A percentile compares a stretch with the other conserved stretches of the same genome.
Evolutionary conservation across 148 eudicot genomes (phyloP).

Genomic region (Vaccinium vitisidaea): DNA sequence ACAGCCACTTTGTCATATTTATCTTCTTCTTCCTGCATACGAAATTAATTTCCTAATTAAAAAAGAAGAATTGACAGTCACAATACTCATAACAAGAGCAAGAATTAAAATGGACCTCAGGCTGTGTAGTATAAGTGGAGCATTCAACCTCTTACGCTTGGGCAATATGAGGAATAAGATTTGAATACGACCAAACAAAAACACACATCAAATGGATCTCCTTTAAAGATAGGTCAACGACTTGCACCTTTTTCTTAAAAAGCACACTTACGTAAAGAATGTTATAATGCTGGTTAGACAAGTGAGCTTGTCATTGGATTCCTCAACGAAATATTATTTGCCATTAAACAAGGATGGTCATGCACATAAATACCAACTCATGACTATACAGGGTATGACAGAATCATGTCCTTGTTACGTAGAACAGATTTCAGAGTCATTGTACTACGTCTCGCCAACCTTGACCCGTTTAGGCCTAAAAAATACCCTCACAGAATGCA

Average conservation of each 20-base stretch:
- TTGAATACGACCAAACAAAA: neutral
- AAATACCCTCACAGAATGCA: neutral
- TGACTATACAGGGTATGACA: neutral
- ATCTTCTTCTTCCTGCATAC: constrained; percentile 81
- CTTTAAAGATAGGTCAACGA: neutral
- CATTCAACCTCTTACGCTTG: neutral
- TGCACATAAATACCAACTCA: neutral
- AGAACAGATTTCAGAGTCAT: neutral
- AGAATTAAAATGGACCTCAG: neutral
- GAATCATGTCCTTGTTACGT: neutral
- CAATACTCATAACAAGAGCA: neutral
- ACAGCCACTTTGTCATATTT: constrained; percentile 64
- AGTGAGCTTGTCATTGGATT: neutral
- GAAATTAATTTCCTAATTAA: neutral
- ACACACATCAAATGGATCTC: neutral
- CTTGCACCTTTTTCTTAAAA: neutral
- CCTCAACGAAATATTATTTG: neutral
- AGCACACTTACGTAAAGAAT: neutral
- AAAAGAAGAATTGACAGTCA: no score
- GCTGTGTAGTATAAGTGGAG: neutral
- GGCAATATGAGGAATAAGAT: neutral
- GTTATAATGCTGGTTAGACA: neutral
- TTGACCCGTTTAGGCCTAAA: neutral
- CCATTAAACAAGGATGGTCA: neutral
- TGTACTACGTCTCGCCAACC: neutral